A percentile compares a stretch with the other conserved stretches of the same genome.
Conservation (phyloP, 345 rosid species). For the Pistacia atlantica region DNA sequence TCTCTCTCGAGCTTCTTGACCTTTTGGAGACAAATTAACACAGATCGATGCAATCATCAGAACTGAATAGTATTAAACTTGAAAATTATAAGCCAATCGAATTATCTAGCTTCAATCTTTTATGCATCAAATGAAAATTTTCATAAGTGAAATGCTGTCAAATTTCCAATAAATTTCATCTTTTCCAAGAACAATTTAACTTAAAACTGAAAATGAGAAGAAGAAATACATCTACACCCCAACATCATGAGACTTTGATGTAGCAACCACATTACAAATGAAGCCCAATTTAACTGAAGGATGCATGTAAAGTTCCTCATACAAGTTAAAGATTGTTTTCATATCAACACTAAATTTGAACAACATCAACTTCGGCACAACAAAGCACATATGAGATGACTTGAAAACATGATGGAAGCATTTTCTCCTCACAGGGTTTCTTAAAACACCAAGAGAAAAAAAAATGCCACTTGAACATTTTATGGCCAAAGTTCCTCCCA, state of each 20-base stretch:
- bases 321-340: background rate
- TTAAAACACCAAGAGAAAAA: background rate
- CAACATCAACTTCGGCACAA: background rate
- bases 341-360: background rate
- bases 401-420: background rate
- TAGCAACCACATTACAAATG: background rate
- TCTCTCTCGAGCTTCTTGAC: conserved; percentile 96
- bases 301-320: background rate
- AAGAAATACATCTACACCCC: background rate
- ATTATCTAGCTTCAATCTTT: background rate
- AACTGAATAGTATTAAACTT: background rate
- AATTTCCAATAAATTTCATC: background rate
- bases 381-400: background rate
- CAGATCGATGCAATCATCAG: background rate
- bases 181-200: background rate
- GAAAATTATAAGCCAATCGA: background rate
- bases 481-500: background rate
- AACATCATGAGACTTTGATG: background rate
- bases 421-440: background rate
- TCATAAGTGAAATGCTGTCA: background rate
- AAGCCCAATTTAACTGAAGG: background rate
- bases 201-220: background rate
- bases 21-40: conserved; percentile 36
- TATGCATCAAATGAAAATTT: background rate
- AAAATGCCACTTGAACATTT: background rate